phyloP scores from a whole-genome alignment of 495 filamentous ascomycete genomes.

The Coniosporium apollinis region DNA sequence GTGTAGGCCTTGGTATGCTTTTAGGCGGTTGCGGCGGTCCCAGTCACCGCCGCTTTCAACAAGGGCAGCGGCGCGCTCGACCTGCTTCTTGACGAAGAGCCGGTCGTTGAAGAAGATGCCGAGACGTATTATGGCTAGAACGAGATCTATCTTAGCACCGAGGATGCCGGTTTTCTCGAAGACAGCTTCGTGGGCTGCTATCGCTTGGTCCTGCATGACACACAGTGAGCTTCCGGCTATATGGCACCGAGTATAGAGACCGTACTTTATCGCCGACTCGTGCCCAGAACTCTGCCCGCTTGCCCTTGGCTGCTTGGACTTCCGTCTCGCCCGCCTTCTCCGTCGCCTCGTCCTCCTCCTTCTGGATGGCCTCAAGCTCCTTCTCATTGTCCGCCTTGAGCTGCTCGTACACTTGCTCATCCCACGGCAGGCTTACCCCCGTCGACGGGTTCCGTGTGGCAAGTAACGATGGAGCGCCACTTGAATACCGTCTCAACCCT shows the following conservation, averaged over 20 bases:
- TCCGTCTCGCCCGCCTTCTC: conserved; percentile 95
- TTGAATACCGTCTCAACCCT: conserved; percentile 18
- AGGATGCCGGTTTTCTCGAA: conserved; percentile 88
- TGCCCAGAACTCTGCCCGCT: conserved; percentile 90
- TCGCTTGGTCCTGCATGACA: conserved; percentile 63
- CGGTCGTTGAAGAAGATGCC: conserved; percentile 91
- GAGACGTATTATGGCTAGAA: conserved; percentile 88
- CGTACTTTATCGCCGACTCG: conserved; percentile 87
- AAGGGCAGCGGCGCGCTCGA: conserved; percentile 76
- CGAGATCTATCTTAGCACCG: conserved; percentile 91
- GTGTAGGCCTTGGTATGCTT: conserved; percentile 93
- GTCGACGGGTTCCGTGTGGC: conserved; percentile 45
- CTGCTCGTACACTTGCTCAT: conserved; percentile 72
- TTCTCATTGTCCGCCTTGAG: conserved; percentile 76
- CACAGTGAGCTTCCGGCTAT: conserved; percentile 1
- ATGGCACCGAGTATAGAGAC: not conserved
- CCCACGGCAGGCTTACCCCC: conserved; percentile 65
- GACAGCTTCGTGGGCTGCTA: conserved; percentile 77
- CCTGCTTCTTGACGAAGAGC: conserved; percentile 74
- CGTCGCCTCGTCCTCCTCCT: conserved; percentile 55
- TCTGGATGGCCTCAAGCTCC: conserved; percentile 80
- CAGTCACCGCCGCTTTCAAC: conserved; percentile 93
- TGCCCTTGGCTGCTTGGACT: conserved; percentile 78
- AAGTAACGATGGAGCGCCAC: conserved; percentile 42
- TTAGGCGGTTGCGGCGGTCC: conserved; percentile 93